phyloP scores from a whole-genome alignment of 768 basidiomycete genomes.

The Termitomyces eurrhizus region DNA sequence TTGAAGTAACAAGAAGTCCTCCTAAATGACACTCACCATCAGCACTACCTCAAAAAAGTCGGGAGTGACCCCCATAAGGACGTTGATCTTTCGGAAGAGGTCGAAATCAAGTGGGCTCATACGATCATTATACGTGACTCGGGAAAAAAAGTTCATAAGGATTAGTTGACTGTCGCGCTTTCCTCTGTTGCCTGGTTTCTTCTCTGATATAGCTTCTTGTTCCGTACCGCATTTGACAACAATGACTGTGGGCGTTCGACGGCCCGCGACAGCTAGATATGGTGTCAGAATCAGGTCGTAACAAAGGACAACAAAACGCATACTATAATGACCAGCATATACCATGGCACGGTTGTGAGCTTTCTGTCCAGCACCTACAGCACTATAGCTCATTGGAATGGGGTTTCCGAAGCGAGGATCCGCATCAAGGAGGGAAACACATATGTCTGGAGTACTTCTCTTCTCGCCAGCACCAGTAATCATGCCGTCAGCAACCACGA shows the following conservation, averaged over 20 bases:
- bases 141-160: slow-evolving; percentile 99
- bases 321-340: slow-evolving; percentile 99
- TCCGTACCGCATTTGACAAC: slow-evolving; percentile 97
- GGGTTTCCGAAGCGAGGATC: slow-evolving; percentile 97
- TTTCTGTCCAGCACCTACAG: slow-evolving; percentile 89
- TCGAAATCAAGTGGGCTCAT: slow-evolving; percentile 98
- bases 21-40: slow-evolving; percentile 65
- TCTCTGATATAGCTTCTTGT: slow-evolving; percentile 72
- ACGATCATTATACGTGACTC: slow-evolving; percentile 98
- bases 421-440: slow-evolving; percentile 85
- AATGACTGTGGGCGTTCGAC: slow-evolving; percentile 90
- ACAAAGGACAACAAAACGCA: slow-evolving; percentile 27
- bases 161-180: slow-evolving; percentile 99
- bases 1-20: not conserved
- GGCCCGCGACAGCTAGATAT: slow-evolving; percentile 66
- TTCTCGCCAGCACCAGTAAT: slow-evolving; percentile 98
- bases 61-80: slow-evolving; percentile 97
- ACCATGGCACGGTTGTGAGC: slow-evolving; percentile 94
- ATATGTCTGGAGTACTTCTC: slow-evolving; percentile 93
- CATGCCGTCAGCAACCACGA: slow-evolving; percentile 97
- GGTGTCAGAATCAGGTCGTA: slow-evolving; percentile 2
- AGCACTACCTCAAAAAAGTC: slow-evolving; percentile 97
- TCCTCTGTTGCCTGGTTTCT: slow-evolving; percentile 96
- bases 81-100: slow-evolving; percentile 93
- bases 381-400: slow-evolving; percentile 87